Evolutionary conservation across 2,329 filamentous ascomycete genomes (phyloP).

Genomic region (Ascochyta pisi): DNA sequence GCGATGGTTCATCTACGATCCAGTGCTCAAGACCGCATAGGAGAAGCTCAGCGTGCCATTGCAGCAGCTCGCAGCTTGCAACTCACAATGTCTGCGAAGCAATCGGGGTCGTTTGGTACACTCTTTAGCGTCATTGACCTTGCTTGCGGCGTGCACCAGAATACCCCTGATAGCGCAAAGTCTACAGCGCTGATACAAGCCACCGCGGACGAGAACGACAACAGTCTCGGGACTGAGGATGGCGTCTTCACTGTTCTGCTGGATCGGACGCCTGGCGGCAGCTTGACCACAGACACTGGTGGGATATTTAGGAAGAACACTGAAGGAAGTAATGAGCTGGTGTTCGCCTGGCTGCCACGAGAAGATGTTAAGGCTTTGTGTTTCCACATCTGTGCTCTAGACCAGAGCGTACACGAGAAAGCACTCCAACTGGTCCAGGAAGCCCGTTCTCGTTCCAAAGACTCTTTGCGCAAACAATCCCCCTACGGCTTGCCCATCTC

Average conservation of each 20-base stretch:
- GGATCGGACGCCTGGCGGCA: slow-evolving; percentile 41
- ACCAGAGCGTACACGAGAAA: slow-evolving; percentile 63
- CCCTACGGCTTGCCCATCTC: slow-evolving; percentile 32
- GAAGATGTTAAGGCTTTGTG: slow-evolving; percentile 66
- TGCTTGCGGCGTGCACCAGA: slow-evolving; percentile 70
- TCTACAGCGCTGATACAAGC: slow-evolving; percentile 53
- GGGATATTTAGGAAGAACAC: slow-evolving; percentile 51
- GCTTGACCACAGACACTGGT: slow-evolving; percentile 51
- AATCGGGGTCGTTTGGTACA: slow-evolving; percentile 70
- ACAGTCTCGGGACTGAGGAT: slow-evolving; percentile 39
- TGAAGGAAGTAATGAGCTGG: slow-evolving; percentile 53
- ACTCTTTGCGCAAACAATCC: slow-evolving; percentile 35
- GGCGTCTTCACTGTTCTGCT: slow-evolving; percentile 53
- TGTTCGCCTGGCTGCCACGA: slow-evolving; percentile 66
- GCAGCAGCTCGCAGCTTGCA: slow-evolving; percentile 77
- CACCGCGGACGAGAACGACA: slow-evolving; percentile 63
- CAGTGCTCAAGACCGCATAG: slow-evolving; percentile 69
- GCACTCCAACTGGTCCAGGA: slow-evolving; percentile 64
- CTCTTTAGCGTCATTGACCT: slow-evolving; percentile 73
- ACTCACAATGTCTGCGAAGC: slow-evolving; percentile 65
- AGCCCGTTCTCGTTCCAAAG: slow-evolving; percentile 59
- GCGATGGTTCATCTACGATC: slow-evolving; percentile 72
- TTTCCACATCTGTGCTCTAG: slow-evolving; percentile 64
- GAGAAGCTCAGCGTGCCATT: slow-evolving; percentile 74
- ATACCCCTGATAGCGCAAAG: slow-evolving; percentile 66